phyloP scores from a whole-genome alignment of 495 filamentous ascomycete species.

The Lasiosphaeriaceae sp. region DNA sequence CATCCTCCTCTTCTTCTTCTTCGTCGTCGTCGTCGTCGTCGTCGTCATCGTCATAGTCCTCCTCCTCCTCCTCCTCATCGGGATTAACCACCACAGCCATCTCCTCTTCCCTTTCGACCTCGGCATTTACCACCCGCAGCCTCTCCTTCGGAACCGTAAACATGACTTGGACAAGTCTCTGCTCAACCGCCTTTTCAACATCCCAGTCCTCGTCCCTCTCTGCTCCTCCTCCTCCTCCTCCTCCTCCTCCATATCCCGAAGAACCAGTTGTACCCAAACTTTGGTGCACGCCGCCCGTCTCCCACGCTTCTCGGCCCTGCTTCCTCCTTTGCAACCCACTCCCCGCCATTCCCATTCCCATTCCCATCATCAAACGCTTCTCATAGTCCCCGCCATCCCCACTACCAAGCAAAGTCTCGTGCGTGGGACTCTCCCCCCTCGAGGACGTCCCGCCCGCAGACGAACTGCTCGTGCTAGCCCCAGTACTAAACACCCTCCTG shows the following conservation, averaged over 20 bases:
- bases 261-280: background rate
- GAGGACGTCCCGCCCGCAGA: slow-evolving; percentile 4
- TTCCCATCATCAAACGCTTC: slow-evolving; percentile 15
- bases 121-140: slow-evolving; percentile 80
- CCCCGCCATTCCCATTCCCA: too few species aligned
- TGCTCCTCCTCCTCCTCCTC: background rate
- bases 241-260: background rate
- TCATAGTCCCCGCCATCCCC: slow-evolving; percentile 26
- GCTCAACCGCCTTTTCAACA: slow-evolving; percentile 76
- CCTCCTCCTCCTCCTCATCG: background rate
- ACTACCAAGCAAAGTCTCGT: slow-evolving; percentile 22
- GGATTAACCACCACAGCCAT: slow-evolving; percentile 28
- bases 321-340: slow-evolving; percentile 32
- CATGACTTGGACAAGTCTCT: slow-evolving; percentile 82
- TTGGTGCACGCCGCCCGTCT: slow-evolving; percentile 12
- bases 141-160: slow-evolving; percentile 86
- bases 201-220: slow-evolving; percentile 67
- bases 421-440: slow-evolving; percentile 20
- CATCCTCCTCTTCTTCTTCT: background rate
- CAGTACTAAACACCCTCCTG: slow-evolving; percentile 39
- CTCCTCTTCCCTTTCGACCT: slow-evolving; percentile 46
- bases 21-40: slow-evolving; percentile 3
- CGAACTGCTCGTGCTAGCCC: background rate
- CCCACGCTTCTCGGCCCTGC: slow-evolving; percentile 43
- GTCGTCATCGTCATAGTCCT: slow-evolving; percentile 9